Conservation (phyloP, 371 early-diverging fungal genomes). For the Syncephalastrum sp. region DNA sequence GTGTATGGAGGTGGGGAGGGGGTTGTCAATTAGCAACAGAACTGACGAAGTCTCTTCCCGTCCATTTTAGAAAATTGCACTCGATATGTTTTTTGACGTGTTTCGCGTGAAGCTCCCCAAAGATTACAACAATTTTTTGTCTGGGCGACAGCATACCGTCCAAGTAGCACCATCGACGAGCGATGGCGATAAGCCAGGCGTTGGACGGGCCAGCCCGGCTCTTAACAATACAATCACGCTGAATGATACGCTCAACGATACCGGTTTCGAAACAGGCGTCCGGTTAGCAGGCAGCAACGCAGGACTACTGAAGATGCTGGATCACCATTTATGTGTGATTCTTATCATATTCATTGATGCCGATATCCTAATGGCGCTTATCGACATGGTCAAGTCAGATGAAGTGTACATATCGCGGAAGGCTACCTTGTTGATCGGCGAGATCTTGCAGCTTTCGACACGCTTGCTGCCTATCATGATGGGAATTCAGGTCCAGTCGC, state of each 20-base stretch:
- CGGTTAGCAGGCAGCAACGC: slow-evolving; percentile 32
- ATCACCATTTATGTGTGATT: slow-evolving; percentile 71
- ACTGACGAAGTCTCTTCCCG: neutral
- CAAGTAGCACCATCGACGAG: slow-evolving; percentile 32
- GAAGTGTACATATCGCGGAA: slow-evolving; percentile 55
- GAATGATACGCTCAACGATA: slow-evolving; percentile 5
- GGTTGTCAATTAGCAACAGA: neutral
- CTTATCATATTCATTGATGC: slow-evolving; percentile 77
- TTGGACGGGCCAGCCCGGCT: slow-evolving; percentile 17
- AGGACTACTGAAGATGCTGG: slow-evolving; percentile 61
- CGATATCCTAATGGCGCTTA: slow-evolving; percentile 71
- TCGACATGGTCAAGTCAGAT: slow-evolving; percentile 53
- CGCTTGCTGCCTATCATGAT: slow-evolving; percentile 63
- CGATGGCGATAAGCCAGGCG: slow-evolving; percentile 10
- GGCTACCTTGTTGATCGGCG: slow-evolving; percentile 72
- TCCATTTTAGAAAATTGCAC: slow-evolving; percentile 58
- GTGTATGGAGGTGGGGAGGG: neutral
- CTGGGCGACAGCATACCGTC: slow-evolving; percentile 46
- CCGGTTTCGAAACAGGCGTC: neutral
- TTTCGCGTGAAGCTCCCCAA: slow-evolving; percentile 71
- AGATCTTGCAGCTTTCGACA: slow-evolving; percentile 74
- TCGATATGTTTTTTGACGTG: slow-evolving; percentile 79
- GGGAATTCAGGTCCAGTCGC: slow-evolving; percentile 62
- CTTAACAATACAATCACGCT: slow-evolving; percentile 20
- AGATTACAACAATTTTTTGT: slow-evolving; percentile 59